Base-by-base conservation (phyloP, 2,329 filamentous ascomycete genomes). In the Atkinsonella hypoxylon region DNA sequence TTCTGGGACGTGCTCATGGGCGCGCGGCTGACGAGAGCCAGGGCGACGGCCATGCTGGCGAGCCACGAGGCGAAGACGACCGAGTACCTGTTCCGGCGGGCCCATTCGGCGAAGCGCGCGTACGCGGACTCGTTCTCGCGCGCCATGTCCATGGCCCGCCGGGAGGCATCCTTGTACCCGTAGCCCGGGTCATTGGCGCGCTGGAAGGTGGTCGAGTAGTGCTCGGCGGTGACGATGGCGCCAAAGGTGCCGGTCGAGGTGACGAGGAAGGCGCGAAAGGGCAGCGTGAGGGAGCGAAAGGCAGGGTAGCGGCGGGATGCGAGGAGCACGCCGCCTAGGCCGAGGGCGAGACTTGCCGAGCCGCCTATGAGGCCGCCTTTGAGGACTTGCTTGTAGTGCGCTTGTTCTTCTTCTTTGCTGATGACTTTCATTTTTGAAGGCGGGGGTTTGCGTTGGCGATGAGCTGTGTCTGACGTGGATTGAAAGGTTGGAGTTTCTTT, bases 371-470 rank as follows among this genome's bases (percentile, higher is more conserved):
- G 63, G 59, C 93, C 91, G 58, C 89, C 90, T 65, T 81, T 83
- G 58, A 97, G 64, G 54, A 94, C 93, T 53, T 78, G 74, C 65
- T 75, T 72, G 79, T 94, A 95, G 78, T 96, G 90, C 49, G 79
- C 87, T 54, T 76, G 67, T 72, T 96, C 90, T 73, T 96, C 88
- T 79, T 96, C 89, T 67, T 91, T 89, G 61, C 87, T 94, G 66
- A 97, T 78, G 64, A 97, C 76, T 84, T 96, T 97, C 93, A 97
- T 98, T 34, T 20, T n/a, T n/a, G n/a, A n/a, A n/a, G n/a, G n/a
- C n/a, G n/a, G n/a, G n/a, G n/a, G n/a, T n/a, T n/a, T n/a, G n/a
- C n/a, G n/a, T n/a, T n/a, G n/a, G n/a, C n/a, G n/a, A n/a, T n/a
- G n/a, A n/a, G n/a, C n/a, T n/a, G n/a, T n/a, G n/a, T n/a, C n/a